These are phyloP conservation scores for Penicillium mononematosum DNA, from an alignment of 495 filamentous ascomycete species.

Conservation along the genomic window DNA sequence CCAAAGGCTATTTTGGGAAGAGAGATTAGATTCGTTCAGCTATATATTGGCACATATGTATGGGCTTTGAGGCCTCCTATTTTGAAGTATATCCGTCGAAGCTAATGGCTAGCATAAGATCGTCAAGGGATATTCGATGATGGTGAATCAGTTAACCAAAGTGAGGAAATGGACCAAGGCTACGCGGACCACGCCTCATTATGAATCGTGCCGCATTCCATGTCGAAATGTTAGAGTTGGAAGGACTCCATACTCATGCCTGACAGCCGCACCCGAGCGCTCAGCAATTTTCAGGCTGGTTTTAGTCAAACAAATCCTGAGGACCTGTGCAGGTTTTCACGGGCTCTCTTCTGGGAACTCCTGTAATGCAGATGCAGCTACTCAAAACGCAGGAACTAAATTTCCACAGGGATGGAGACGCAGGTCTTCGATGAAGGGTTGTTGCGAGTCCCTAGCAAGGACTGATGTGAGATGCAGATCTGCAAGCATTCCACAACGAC, in stretches of 20 bases:
- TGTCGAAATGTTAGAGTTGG: neutral
- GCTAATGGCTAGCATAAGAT: neutral
- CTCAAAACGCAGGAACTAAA: neutral
- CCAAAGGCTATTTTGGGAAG: neutral
- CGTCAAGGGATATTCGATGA: slow-evolving; percentile 13
- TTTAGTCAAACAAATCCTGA: neutral
- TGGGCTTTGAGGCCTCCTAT: neutral
- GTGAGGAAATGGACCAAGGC: neutral
- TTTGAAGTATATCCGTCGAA: neutral
- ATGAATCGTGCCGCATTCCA: slow-evolving; percentile 9
- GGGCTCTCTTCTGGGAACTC: neutral
- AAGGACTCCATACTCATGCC: neutral
- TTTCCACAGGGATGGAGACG: neutral
- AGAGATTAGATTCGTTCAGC: neutral
- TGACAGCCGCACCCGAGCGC: neutral
- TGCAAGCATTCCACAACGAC: neutral
- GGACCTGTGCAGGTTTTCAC: neutral
- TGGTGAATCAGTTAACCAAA: neutral
- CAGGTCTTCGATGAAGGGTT: neutral
- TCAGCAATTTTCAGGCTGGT: neutral
- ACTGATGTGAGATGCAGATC: neutral
- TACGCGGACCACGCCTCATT: neutral
- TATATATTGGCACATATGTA: neutral
- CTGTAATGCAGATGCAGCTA: neutral
- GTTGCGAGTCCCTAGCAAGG: neutral